Evolutionary conservation across 352 stramenopile genomes (phyloP), one percentile per base, ranked within the genome.

Genomic region (Pythium vanterpoolii): DNA sequence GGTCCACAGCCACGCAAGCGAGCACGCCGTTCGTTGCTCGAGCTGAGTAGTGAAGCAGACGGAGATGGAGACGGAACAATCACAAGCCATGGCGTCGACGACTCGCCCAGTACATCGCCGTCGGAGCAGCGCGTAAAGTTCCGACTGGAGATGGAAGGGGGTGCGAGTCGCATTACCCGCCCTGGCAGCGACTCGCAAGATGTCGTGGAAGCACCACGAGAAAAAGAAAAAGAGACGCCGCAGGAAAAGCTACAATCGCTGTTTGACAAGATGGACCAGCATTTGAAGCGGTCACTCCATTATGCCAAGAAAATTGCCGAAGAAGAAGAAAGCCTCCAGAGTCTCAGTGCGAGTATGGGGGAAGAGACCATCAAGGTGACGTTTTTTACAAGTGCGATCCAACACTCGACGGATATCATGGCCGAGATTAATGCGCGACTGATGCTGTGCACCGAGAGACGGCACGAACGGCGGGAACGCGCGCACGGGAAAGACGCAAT

Each of bases 231-330:
- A 18, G 63, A 76, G 16, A 69, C 13, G 38, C 21, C 51, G 1
- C 68, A 83, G 19, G 78, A 89, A 18, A 77, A 77, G 31, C 64
- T 83, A 56, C 64, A 72, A 19, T 72, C 34, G 7, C 76, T 69
- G 18, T 74, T 71, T 5, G n/a, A 75, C n/a, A 90, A 90, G 50
- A 44, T 90, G 40, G 44, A 89, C 11, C 79, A 88, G 50, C 81
- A 93, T 61, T 40, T 93, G 30, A 64, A 67, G 21, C 71, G 79
- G 10, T 86, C 78, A 11, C 62, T 60, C 10, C 70, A 84, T 55
- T 90, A 90, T 39, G 66, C 80, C 26, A 78, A 90, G 47, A 90
- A 84, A 31, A 70, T 93, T 7, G 69, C 69, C 24, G 43, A 59
- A n/a, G 70, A 80, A 60, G 71, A 79, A 19, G 69, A 81, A 31